Conservation (phyloP, 768 basidiomycete species). For the Mycena floridula region DNA sequence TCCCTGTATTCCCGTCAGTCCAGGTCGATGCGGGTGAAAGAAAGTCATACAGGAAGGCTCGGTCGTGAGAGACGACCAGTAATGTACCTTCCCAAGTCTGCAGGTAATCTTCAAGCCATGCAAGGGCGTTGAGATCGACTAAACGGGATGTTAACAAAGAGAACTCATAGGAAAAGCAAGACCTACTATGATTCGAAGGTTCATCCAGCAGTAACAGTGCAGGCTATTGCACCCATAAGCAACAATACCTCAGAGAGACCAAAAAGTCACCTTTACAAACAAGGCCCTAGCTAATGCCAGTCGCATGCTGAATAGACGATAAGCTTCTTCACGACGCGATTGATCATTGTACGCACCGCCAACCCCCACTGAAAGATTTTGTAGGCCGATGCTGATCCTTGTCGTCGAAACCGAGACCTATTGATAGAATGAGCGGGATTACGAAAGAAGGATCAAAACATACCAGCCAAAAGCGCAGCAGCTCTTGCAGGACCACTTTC, state of each 20-base stretch:
- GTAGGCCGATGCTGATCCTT: constrained; percentile 80
- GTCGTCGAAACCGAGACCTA: constrained; percentile 89
- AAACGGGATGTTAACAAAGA: neutral
- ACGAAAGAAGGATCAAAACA: constrained; percentile 4
- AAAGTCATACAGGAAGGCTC: constrained; percentile 76
- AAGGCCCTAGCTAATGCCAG: constrained; percentile 91
- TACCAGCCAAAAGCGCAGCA: constrained; percentile 82
- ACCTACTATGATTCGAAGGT: constrained; percentile 92
- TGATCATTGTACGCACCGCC: constrained; percentile 49
- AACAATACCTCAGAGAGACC: neutral
- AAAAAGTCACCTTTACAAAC: constrained; percentile 74
- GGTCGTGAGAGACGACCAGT: constrained; percentile 97
- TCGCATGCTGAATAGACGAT: constrained; percentile 64
- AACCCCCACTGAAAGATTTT: constrained; percentile 90
- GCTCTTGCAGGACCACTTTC: constrained; percentile 95
- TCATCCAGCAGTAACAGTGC: constrained; percentile 81
- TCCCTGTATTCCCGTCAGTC: constrained; percentile 42
- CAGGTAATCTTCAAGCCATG: constrained; percentile 96
- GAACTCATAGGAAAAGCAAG: neutral
- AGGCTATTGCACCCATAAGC: constrained; percentile 34
- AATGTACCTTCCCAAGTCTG: constrained; percentile 93
- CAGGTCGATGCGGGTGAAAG: neutral
- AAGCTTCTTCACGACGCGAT: neutral
- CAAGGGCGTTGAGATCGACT: constrained; percentile 93
- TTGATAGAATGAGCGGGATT: neutral